These are phyloP conservation scores for Ascocoryne sarcoides DNA, from an alignment of 2,329 filamentous ascomycete species.

Conservation along the genomic window DNA sequence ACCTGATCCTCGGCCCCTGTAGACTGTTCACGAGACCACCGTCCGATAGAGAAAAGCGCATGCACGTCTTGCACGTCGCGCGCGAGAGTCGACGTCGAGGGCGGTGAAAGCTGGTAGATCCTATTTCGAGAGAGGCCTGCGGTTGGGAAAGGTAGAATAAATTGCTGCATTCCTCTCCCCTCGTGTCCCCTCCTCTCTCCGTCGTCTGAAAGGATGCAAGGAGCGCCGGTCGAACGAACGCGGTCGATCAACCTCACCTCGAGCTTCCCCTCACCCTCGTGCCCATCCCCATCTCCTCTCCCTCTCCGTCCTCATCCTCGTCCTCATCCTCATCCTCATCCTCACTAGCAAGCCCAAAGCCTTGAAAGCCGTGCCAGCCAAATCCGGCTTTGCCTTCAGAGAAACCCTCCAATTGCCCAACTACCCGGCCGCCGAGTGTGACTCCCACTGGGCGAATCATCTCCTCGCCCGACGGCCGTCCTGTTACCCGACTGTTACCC, in stretches of 20 bases:
- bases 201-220: constrained; percentile 1
- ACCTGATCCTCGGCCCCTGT: constrained; percentile 7
- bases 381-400: no score
- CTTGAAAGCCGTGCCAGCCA: no score
- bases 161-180: not conserved
- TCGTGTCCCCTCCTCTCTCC: not conserved
- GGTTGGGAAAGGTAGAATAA: no score
- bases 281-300: not conserved
- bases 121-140: not conserved
- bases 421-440: no score
- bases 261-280: not conserved
- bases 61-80: constrained; percentile 3
- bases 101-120: not conserved
- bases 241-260: not conserved
- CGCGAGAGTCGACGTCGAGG: not conserved
- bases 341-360: no score
- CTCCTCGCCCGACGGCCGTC: no score
- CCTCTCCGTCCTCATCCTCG: not conserved
- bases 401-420: no score
- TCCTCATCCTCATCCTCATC: no score
- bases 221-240: not conserved
- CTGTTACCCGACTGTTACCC: no score
- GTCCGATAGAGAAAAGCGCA: no score
- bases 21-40: constrained; percentile 11
- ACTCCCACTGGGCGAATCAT: no score